These are phyloP conservation scores for Hippophae rhamnoides DNA, from an alignment of 306 rosid genomes.

Conservation along the genomic window DNA sequence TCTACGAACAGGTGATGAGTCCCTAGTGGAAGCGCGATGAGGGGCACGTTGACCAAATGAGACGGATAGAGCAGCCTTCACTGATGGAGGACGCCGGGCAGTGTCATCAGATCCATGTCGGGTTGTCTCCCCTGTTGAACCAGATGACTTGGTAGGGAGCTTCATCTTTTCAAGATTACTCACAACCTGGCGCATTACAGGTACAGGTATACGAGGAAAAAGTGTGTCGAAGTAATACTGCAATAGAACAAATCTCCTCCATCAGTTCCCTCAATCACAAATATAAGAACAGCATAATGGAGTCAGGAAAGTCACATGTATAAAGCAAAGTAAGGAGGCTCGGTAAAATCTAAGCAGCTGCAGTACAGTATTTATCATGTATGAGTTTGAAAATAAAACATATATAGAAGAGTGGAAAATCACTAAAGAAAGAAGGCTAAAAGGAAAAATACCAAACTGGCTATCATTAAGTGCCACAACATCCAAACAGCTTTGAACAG, in stretches of 20 bases:
- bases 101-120: conserved; percentile 94
- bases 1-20: conserved; percentile 90
- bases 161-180: conserved; percentile 72
- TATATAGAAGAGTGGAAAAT: too few species aligned
- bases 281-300: background rate
- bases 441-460: too few species aligned
- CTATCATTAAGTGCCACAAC: too few species aligned
- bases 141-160: conserved; percentile 68
- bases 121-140: conserved; percentile 77
- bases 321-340: too few species aligned
- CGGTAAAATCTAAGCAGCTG: too few species aligned
- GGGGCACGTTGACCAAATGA: conserved; percentile 99
- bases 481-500: too few species aligned
- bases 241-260: conserved; percentile 25
- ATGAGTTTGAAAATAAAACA: too few species aligned
- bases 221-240: conserved; percentile 99
- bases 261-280: conserved; percentile 20
- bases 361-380: too few species aligned
- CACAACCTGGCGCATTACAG: conserved; percentile 83
- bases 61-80: conserved; percentile 92
- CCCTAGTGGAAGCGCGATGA: conserved; percentile 95
- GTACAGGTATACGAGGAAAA: conserved; percentile 95
- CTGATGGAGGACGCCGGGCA: conserved; percentile 98
- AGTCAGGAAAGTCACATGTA: conserved; percentile 5
- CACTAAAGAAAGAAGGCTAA: too few species aligned